These are phyloP conservation scores for Saccharomyces mikatae DNA, from an alignment of 805 yeast genomes.

Conservation along the genomic window DNA sequence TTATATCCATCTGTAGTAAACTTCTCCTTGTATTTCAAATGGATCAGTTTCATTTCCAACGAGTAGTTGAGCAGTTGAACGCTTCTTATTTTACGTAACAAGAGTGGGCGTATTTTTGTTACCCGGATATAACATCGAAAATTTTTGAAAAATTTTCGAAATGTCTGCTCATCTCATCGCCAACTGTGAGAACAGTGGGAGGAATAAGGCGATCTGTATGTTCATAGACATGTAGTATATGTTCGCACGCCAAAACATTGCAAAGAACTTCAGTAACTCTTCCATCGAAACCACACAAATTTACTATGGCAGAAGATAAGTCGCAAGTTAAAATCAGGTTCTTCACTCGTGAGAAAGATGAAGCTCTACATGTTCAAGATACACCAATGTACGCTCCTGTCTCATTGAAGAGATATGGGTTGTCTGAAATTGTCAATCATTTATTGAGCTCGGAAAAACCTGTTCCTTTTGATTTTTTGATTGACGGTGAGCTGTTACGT, in stretches of 20 bases:
- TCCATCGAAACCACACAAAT: not conserved
- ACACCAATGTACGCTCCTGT: constrained; percentile 86
- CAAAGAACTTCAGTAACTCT: not conserved
- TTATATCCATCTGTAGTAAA: not conserved
- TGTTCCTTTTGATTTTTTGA: constrained; percentile 86
- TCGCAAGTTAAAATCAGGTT: constrained; percentile 75
- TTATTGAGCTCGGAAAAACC: constrained; percentile 51
- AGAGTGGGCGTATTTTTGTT: not conserved
- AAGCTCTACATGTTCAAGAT: constrained; percentile 60
- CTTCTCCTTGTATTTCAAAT: no score
- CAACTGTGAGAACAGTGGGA: not conserved
- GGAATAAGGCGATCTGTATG: not conserved
- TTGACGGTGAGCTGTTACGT: constrained; percentile 76
- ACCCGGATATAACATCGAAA: not conserved
- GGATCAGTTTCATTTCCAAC: no score
- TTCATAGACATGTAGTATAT: not conserved
- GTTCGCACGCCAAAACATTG: not conserved
- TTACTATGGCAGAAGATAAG: constrained; percentile 28
- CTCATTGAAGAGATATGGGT: constrained; percentile 77
- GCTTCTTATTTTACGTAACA: not conserved
- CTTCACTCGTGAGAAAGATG: constrained; percentile 79
- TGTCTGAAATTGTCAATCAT: constrained; percentile 93
- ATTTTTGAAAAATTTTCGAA: constrained; percentile 6
- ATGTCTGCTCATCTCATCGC: constrained; percentile 13
- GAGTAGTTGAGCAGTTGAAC: no score